Base-by-base conservation (phyloP, 805 yeast genomes). In the Ogataea methanolica region DNA sequence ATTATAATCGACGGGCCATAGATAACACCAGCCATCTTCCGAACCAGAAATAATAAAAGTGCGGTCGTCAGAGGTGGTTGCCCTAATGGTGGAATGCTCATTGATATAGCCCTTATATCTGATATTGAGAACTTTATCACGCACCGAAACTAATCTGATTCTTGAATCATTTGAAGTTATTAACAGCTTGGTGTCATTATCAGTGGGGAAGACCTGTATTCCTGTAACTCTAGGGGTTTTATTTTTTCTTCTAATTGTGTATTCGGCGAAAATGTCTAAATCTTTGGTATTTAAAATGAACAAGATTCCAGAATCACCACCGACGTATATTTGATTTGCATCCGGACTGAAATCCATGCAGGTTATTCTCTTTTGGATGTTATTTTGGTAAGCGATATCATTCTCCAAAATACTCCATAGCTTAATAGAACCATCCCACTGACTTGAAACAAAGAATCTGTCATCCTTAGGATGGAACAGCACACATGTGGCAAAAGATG, bases 341-440 rank as follows among this genome's bases (percentile, higher is more conserved):
- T 75, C 76, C 1, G 92, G 89, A 0, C 91, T 76, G 50, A 89
- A 78, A 2, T 79, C 79, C 38, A 87, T 72, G 0, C 96, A 86
- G 0, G 97, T 89, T 14, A 90, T 80, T 45, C 85, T 66, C 49
- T 80, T 83, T 5, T 81, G 76, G 17, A 86, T 76, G 41, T 83
- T 83, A 43, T 76, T 72, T 53, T 79, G 74, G 60, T 69, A 85
- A 8, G 83, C 74, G 5, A 85, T 82, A 40, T 76, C 76, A 35
- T 75, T 72, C 48, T 91, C 97, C 41, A 90, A 71, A 26, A 91
- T 83, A 1, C 92, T 85, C 95, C 96, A 88, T n/a, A 91, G 63
- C 47, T 95, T 68, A 16, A 88, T 73, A 21, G 77, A 72, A 49
- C 85, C 83, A 58, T 89, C 96, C 52, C 90, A 69, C 44, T 92